Evolutionary conservation across 805 yeast genomes (phyloP).

Genomic region (Schizosaccharomyces lindneri): DNA sequence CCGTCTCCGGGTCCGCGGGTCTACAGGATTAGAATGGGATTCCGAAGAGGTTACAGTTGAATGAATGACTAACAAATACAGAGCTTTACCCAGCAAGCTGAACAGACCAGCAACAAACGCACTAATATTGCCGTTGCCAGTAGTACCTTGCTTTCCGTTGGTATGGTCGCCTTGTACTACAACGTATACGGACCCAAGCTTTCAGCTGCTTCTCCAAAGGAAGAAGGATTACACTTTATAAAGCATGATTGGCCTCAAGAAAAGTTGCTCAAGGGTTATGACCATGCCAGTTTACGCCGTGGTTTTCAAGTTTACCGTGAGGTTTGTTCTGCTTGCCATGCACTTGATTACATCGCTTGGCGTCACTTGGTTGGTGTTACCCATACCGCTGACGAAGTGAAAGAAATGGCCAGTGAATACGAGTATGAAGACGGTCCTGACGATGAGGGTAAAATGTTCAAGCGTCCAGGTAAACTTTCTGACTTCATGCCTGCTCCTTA

Average conservation of each 20-base stretch:
- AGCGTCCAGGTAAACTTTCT: conserved; percentile 94
- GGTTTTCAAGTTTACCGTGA: conserved; percentile 97
- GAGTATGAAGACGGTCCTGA: conserved; percentile 94
- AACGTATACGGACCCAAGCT: conserved; percentile 64
- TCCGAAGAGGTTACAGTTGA: too few relatives aligned
- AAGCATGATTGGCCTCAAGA: conserved; percentile 79
- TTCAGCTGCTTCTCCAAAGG: conserved; percentile 49
- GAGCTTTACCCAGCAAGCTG: neutral
- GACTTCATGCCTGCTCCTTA: conserved; percentile 89
- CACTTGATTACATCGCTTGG: conserved; percentile 93
- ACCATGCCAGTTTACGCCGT: conserved; percentile 44
- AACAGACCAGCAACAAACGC: neutral
- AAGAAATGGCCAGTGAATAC: conserved; percentile 81
- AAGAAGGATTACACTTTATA: conserved; percentile 95
- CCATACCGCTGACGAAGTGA: conserved; percentile 71
- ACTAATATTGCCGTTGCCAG: conserved; percentile 10
- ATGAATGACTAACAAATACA: neutral
- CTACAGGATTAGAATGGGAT: too few relatives aligned
- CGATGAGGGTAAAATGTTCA: conserved; percentile 90
- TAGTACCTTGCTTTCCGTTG: conserved; percentile 42
- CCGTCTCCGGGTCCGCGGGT: conserved; percentile 8
- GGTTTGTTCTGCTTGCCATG: conserved; percentile 97
- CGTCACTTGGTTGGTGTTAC: conserved; percentile 93
- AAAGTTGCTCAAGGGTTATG: conserved; percentile 40
- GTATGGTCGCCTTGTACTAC: conserved; percentile 57